Percentiles rank a stretch among this genome's conserved stretches.
These are phyloP conservation scores for Zygoascus ofunaensis DNA, from an alignment of 805 yeast species.

Conservation along the genomic window DNA sequence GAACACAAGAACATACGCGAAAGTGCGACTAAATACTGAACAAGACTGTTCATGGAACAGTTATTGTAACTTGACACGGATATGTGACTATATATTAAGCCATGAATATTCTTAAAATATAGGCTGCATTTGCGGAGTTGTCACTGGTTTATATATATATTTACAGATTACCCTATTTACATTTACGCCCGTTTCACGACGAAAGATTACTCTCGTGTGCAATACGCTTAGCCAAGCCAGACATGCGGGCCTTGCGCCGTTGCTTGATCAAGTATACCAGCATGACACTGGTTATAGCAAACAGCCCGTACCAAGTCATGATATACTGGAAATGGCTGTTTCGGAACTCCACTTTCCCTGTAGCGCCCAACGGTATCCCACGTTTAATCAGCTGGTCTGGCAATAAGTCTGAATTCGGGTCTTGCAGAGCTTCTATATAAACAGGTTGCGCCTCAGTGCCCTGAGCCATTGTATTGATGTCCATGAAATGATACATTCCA, in stretches of 20 bases:
- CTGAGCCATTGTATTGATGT: constrained; percentile 70
- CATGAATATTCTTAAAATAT: too few relatives aligned
- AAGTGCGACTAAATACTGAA: too few relatives aligned
- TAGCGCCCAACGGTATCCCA: constrained; percentile 86
- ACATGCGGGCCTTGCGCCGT: constrained; percentile 11
- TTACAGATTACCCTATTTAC: background rate
- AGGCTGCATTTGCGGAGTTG: background rate
- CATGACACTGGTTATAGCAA: constrained; percentile 61
- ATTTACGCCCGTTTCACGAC: background rate
- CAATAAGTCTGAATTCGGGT: constrained; percentile 29
- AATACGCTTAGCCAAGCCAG: constrained; percentile 1
- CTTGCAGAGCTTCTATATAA: constrained; percentile 65
- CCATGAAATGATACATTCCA: constrained; percentile 68
- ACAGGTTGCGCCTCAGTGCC: constrained; percentile 61
- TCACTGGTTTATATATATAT: constrained; percentile 4
- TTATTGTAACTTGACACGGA: too few relatives aligned
- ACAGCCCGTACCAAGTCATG: constrained; percentile 90
- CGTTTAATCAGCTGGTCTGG: constrained; percentile 52
- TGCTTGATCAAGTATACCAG: constrained; percentile 45
- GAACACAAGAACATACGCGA: too few relatives aligned
- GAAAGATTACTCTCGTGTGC: background rate
- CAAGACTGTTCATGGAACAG: too few relatives aligned
- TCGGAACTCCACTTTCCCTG: constrained; percentile 69
- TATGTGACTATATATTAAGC: too few relatives aligned
- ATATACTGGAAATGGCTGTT: constrained; percentile 89